Conservation (phyloP, 306 rosid genomes). For the Quercus alba region DNA sequence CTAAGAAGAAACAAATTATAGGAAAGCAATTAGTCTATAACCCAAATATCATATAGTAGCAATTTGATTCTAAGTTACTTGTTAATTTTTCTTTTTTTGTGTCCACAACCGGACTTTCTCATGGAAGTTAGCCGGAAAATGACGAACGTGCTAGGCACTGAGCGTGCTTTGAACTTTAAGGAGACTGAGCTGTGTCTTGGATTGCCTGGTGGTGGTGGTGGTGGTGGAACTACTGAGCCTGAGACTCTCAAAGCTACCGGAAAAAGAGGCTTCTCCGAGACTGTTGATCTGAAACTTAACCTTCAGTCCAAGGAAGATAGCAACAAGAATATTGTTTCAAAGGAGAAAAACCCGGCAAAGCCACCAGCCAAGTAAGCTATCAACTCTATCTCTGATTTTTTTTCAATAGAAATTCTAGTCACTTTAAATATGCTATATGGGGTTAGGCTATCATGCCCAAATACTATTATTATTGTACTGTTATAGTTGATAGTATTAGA, state of each 20-base stretch:
- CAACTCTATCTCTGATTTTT: neutral
- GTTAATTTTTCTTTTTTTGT: neutral
- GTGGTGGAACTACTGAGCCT: constrained; percentile 23
- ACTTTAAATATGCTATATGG: neutral
- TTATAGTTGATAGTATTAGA: neutral
- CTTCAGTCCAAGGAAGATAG: constrained; percentile 58
- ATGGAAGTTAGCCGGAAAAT: constrained; percentile 38
- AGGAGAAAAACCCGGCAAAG: constrained; percentile 73
- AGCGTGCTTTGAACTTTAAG: constrained; percentile 53
- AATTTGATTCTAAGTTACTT: too few relatives aligned
- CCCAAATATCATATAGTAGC: neutral
- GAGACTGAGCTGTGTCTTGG: constrained; percentile 97
- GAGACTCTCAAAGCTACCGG: constrained; percentile 63
- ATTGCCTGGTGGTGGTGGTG: constrained; percentile 61
- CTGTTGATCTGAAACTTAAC: constrained; percentile 87
- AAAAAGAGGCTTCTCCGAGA: constrained; percentile 90
- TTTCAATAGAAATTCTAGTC: neutral
- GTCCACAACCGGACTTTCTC: neutral
- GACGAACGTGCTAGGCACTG: constrained; percentile 37
- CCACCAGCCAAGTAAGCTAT: constrained; percentile 79
- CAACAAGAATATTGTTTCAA: constrained; percentile 30
- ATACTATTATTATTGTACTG: neutral
- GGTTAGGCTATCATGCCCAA: neutral
- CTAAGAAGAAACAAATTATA: neutral
- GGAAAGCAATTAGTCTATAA: constrained; percentile 17